These are phyloP conservation scores for Colletotrichum camelliae DNA, from an alignment of 2,329 filamentous ascomycete species.

Conservation along the genomic window DNA sequence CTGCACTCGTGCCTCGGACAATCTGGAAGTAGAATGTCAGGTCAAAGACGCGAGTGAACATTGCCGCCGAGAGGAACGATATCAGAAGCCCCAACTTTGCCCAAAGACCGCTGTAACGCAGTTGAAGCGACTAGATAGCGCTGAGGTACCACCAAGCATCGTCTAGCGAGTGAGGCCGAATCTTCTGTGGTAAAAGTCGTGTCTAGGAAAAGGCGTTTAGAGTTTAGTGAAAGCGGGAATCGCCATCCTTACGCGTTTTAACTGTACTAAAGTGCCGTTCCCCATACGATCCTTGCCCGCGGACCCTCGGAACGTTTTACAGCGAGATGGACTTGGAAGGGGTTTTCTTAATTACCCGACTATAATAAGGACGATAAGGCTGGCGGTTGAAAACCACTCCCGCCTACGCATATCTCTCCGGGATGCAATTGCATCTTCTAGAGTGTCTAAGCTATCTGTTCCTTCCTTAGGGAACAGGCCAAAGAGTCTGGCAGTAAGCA, in stretches of 20 bases:
- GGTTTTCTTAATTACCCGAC: neutral
- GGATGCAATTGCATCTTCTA: neutral
- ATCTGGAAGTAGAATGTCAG: too few species aligned
- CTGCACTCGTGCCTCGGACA: too few species aligned
- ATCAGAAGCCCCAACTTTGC: constrained; percentile 34
- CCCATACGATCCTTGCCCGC: neutral
- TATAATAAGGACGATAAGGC: neutral
- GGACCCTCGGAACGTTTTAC: neutral
- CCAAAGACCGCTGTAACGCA: constrained; percentile 53
- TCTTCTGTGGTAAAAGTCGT: neutral
- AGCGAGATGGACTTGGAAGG: neutral
- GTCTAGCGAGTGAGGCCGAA: constrained; percentile 1
- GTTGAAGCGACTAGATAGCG: neutral
- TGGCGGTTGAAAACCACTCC: too few species aligned
- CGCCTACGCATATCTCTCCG: neutral
- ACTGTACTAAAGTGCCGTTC: neutral
- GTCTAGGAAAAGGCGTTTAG: neutral
- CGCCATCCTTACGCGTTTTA: neutral
- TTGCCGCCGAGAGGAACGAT: too few species aligned
- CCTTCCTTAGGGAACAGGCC: neutral
- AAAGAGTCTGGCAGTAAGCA: neutral
- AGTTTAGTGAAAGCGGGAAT: neutral
- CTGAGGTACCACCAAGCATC: constrained; percentile 9
- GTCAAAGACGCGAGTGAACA: too few species aligned
- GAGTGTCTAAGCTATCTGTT: neutral